Base-by-base conservation (phyloP, 208 protist genomes). In the Trypanosoma caninum region DNA sequence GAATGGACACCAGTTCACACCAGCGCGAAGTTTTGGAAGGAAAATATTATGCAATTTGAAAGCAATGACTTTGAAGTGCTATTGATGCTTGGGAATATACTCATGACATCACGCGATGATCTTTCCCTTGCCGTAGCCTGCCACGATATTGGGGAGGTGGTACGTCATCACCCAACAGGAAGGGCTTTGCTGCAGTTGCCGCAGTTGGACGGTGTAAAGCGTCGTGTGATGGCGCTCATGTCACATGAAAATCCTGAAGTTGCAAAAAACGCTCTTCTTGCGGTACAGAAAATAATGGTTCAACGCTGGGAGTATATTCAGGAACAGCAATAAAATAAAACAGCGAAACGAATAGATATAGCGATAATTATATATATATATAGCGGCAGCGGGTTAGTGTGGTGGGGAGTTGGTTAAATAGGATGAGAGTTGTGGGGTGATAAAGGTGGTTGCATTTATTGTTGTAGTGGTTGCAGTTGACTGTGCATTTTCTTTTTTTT, bases 1-100 rank as follows among this genome's bases (percentile, higher is more conserved):
- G 88, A 97, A 68, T 98, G 92, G 91, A 91, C 82, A 4, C 93
- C 93, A 10, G 88, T 96, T 38, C 94, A 98, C 78, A 96, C 82
- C 9, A 92, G 79, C 63, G 79, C 74, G 10, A 97, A 97, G 72
- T 98, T 98, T 69, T 97, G 94, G 91, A 89, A 86, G 57, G 88
- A 97, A 55, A 97, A 97, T 63, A 76, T 80, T 30, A 72, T 74
- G 47, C 80, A 94, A 27, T 89, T 97, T 25, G 94, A 97, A 56
- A 77, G 81, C 40, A 87, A 96, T 72, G 69, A 89, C 50, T 98
- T 91, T 74, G 84, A 94, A 51, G 84, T 97, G 22, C 70, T 98
- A 18, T 64, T 70, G n/a, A 87, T 84, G n/a, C 73, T 98, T 0
- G 80, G 80, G 34, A 86, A 93, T 35, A 62, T 95, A 13, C 73